Conservation (phyloP, 805 yeast genomes). For the Candida germanica region DNA sequence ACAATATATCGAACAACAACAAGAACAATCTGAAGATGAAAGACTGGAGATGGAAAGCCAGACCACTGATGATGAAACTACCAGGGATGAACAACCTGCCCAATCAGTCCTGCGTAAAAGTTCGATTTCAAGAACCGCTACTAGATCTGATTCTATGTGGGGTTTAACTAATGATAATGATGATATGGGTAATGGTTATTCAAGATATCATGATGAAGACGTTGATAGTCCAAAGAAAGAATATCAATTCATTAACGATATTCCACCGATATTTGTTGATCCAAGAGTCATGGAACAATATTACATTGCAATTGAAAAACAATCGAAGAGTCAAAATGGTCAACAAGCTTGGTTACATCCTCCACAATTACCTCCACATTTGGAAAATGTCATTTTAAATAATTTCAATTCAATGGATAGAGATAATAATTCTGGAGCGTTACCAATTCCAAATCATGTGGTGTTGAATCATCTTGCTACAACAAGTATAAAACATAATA, state of each 20-base stretch:
- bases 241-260: conserved; percentile 56
- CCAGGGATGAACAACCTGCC: conserved; percentile 8
- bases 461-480: conserved; percentile 94
- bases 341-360: conserved; percentile 78
- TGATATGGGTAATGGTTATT: conserved; percentile 80
- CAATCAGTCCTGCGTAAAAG: conserved; percentile 22
- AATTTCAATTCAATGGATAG: conserved; percentile 55
- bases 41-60: conserved; percentile 14
- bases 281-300: conserved; percentile 87
- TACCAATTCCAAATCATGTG: conserved; percentile 93
- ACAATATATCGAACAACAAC: conserved; percentile 27
- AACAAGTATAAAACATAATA: conserved; percentile 88
- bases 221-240: conserved; percentile 13
- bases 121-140: conserved; percentile 24
- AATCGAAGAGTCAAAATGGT: conserved; percentile 54
- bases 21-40: conserved; percentile 16
- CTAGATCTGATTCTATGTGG: conserved; percentile 56
- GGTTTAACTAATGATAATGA: conserved; percentile 66
- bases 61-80: conserved; percentile 5
- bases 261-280: conserved; percentile 82
- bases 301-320: conserved; percentile 70
- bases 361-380: conserved; percentile 94
- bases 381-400: conserved; percentile 89
- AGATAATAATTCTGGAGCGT: conserved; percentile 82
- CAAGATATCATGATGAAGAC: conserved; percentile 68